Conservation (phyloP, 495 filamentous ascomycete species). For the Neurospora sp. region DNA sequence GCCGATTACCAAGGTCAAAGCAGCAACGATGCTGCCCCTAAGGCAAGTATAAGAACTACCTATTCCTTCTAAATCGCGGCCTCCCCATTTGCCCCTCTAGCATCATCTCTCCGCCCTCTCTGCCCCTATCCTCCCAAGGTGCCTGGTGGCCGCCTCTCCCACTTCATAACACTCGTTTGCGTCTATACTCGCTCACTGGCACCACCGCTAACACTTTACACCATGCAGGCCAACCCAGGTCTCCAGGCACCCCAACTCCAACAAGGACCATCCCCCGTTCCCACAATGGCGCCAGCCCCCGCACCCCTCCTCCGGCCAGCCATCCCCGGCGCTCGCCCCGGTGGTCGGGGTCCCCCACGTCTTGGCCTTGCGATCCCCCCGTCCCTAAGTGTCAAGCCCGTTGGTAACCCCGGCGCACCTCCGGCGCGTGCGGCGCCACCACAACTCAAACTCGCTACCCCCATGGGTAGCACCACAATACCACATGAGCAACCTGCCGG, state of each 20-base stretch:
- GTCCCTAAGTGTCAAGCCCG: conserved; percentile 68
- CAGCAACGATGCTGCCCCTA: conserved; percentile 18
- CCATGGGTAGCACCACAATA: conserved; percentile 63
- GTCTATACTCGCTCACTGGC: neutral
- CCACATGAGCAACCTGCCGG: conserved; percentile 47
- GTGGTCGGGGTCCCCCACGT: conserved; percentile 58
- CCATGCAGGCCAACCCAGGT: conserved; percentile 22
- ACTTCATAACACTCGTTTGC: neutral
- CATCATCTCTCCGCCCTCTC: neutral
- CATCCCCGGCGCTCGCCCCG: conserved; percentile 60
- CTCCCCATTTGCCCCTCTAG: neutral
- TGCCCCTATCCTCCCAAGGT: neutral
- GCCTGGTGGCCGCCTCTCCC: neutral
- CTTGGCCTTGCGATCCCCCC: conserved; percentile 82
- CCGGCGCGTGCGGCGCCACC: conserved; percentile 52
- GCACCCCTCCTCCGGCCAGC: conserved; percentile 75
- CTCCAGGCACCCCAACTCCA: conserved; percentile 17
- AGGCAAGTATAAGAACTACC: conserved; percentile 11
- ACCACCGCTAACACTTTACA: neutral
- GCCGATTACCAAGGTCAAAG: conserved; percentile 15
- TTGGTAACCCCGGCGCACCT: conserved; percentile 31
- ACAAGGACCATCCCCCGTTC: conserved; percentile 25
- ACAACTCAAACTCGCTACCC: conserved; percentile 69
- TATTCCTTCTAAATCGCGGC: neutral
- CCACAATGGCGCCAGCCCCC: conserved; percentile 62